phyloP scores from a whole-genome alignment of 1,284 basidiomycete genomes.

The Xanthoconium separans region DNA sequence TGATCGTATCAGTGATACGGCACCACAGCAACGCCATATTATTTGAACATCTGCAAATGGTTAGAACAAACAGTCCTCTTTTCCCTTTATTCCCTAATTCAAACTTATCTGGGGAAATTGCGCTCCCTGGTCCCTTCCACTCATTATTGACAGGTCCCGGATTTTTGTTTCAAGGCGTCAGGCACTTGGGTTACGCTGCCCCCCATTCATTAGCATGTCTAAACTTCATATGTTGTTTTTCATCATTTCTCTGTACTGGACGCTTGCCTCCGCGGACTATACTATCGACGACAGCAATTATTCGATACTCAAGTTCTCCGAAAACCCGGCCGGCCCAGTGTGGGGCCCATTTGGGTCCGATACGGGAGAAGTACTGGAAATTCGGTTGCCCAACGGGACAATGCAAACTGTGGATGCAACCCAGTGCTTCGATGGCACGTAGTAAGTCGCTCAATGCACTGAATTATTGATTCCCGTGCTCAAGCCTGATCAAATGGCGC shows the following conservation, averaged over 20 bases:
- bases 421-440: conserved; percentile 26
- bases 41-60: neutral
- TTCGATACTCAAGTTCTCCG: conserved; percentile 25
- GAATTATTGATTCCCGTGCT: neutral
- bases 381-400: conserved; percentile 27
- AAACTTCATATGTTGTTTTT: neutral
- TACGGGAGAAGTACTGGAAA: conserved; percentile 16
- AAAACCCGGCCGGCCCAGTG: conserved; percentile 26
- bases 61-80: neutral
- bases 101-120: neutral
- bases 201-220: conserved; percentile 7
- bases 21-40: neutral
- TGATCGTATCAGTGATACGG: conserved; percentile 3
- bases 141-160: conserved; percentile 7
- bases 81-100: neutral
- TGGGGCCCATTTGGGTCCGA: conserved; percentile 30
- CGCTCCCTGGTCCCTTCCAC: conserved; percentile 2
- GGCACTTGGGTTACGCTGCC: neutral
- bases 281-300: conserved; percentile 27
- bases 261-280: conserved; percentile 20
- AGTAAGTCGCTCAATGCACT: conserved; percentile 16
- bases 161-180: neutral
- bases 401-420: conserved; percentile 20
- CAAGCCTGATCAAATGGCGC: neutral
- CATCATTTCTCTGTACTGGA: neutral